Evolutionary conservation across 768 basidiomycete genomes (phyloP).

Genomic region (Boletus fagicola): DNA sequence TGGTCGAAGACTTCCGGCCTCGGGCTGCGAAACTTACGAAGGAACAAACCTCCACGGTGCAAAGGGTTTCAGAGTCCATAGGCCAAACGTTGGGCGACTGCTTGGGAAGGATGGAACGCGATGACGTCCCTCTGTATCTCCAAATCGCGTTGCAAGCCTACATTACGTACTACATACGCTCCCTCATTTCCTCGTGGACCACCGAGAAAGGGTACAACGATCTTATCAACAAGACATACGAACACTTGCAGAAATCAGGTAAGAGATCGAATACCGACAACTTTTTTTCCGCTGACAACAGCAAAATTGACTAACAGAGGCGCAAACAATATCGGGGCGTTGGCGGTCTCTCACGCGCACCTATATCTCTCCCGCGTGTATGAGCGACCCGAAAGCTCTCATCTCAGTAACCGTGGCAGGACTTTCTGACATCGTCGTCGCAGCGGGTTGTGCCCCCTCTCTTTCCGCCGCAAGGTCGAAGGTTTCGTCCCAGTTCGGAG

Average conservation of each 20-base stretch:
- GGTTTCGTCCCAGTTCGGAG: conserved; percentile 1
- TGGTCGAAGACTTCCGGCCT: neutral
- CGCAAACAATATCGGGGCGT: conserved; percentile 8
- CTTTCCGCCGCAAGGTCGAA: neutral
- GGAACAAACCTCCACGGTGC: neutral
- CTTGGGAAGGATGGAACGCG: neutral
- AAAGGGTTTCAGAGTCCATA: neutral
- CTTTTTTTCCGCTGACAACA: neutral
- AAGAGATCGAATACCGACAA: neutral
- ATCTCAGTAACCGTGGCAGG: neutral
- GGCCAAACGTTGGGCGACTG: neutral
- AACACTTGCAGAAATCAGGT: conserved; percentile 9
- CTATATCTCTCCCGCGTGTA: conserved; percentile 5
- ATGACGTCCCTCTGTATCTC: conserved; percentile 4
- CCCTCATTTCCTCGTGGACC: conserved; percentile 16
- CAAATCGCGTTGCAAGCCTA: conserved; percentile 11
- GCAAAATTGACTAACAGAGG: conserved; percentile 1
- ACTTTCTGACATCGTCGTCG: conserved; percentile 6
- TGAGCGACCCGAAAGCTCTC: neutral
- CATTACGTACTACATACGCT: neutral
- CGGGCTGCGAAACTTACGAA: neutral
- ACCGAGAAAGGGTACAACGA: neutral
- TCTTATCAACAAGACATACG: conserved; percentile 8
- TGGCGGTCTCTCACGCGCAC: conserved; percentile 16
- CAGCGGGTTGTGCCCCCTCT: conserved; percentile 4